A percentile compares a stretch with the other conserved stretches of the same genome.
These are phyloP conservation scores for Scenedesmus sp. DNA, from an alignment of 163 green algal species.

Conservation along the genomic window DNA sequence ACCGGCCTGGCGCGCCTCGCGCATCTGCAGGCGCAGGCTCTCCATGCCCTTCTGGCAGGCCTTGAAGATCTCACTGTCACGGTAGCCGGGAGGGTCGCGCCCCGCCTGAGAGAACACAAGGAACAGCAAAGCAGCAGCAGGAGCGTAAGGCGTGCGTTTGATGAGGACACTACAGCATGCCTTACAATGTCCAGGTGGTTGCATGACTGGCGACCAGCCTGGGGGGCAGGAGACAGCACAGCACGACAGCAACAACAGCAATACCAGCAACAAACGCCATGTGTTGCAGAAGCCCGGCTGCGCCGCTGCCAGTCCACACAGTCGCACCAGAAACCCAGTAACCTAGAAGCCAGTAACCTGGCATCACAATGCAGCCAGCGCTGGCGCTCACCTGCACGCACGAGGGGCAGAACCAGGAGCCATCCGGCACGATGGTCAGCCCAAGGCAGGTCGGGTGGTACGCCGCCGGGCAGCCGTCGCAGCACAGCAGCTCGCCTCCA, in stretches of 20 bases:
- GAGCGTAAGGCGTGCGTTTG: background rate
- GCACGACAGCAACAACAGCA: background rate
- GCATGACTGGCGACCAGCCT: too few species aligned
- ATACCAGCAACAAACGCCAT: background rate
- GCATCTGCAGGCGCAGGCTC: constrained; percentile 26
- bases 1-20: constrained; percentile 34
- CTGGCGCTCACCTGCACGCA: constrained; percentile 43
- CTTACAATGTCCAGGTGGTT: too few species aligned
- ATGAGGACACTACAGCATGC: background rate
- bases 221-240: background rate
- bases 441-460: constrained; percentile 72
- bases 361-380: background rate
- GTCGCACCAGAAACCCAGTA: background rate
- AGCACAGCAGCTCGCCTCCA: constrained; percentile 72
- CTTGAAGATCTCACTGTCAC: constrained; percentile 46
- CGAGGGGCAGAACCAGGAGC: constrained; percentile 43
- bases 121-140: background rate
- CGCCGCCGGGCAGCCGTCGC: constrained; percentile 67
- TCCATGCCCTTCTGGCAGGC: constrained; percentile 51
- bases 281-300: background rate
- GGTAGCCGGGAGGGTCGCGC: constrained; percentile 48
- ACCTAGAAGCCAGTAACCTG: background rate
- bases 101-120: constrained; percentile 26
- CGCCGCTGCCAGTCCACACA: background rate
- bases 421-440: constrained; percentile 28